Conservation (phyloP, 805 yeast genomes). For the Schwanniomyces yamadae region DNA sequence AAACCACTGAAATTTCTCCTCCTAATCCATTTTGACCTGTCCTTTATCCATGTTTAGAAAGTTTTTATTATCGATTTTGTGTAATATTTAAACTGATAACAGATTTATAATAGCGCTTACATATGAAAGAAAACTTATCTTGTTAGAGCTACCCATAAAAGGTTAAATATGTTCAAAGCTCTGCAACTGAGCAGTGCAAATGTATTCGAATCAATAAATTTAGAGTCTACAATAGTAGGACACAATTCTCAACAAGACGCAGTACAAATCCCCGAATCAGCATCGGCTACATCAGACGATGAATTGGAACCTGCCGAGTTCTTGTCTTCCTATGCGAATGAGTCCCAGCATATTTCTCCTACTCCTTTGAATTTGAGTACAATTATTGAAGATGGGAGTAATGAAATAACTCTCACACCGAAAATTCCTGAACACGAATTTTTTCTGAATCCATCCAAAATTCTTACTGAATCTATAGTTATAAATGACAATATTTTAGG, state of each 20-base stretch:
- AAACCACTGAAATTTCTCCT: too few species aligned
- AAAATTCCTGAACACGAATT: conserved; percentile 15
- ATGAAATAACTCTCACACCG: conserved; percentile 2
- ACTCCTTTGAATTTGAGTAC: conserved; percentile 2
- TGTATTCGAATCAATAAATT: conserved; percentile 10
- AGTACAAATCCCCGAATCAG: conserved; percentile 4
- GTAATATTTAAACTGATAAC: conserved; percentile 1
- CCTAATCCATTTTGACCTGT: too few species aligned
- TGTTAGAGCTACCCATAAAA: too few species aligned
- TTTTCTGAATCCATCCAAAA: conserved; percentile 19
- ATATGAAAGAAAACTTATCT: neutral
- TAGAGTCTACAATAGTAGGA: conserved; percentile 2
- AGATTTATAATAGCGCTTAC: neutral
- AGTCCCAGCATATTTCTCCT: neutral
- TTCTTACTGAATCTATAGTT: conserved; percentile 3
- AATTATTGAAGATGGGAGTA: neutral
- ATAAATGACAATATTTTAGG: neutral
- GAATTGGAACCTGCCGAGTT: conserved; percentile 28
- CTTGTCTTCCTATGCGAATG: conserved; percentile 11
- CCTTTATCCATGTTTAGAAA: too few species aligned
- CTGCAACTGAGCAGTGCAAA: conserved; percentile 1
- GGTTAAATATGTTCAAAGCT: conserved; percentile 1
- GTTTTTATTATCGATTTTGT: neutral
- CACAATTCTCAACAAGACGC: neutral
- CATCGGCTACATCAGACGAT: conserved; percentile 10